phyloP scores from a whole-genome alignment of 257 asterid genomes.

The Euphrasia confusa region DNA sequence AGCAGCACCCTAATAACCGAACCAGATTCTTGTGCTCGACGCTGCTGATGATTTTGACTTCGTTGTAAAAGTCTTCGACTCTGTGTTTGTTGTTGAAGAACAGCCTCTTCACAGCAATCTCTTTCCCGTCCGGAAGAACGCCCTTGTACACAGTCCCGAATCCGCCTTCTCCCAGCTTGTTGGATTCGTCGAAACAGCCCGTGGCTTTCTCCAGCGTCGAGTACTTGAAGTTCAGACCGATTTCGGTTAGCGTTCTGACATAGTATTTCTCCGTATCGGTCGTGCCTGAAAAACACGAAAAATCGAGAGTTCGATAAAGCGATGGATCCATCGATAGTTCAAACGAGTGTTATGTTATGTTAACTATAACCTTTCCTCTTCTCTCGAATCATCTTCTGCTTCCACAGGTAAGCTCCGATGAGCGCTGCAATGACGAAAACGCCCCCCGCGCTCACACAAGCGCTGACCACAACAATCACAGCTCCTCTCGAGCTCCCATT shows the following conservation, averaged over 20 bases:
- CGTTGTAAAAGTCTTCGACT: conserved; percentile 76
- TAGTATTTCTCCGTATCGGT: conserved; percentile 50
- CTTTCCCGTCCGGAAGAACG: conserved; percentile 70
- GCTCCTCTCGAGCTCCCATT: conserved; percentile 48
- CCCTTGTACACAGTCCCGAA: conserved; percentile 89
- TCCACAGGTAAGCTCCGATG: conserved; percentile 50
- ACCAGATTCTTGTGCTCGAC: conserved; percentile 80
- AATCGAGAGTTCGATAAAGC: neutral
- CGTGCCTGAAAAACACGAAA: conserved; percentile 7
- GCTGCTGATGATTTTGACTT: conserved; percentile 72
- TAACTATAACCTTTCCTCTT: conserved; percentile 72
- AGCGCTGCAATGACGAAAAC: conserved; percentile 41
- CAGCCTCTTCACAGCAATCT: conserved; percentile 89
- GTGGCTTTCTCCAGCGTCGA: conserved; percentile 85
- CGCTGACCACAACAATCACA: conserved; percentile 33
- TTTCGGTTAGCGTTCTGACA: conserved; percentile 59
- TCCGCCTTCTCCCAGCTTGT: conserved; percentile 91
- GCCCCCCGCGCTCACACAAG: conserved; percentile 42
- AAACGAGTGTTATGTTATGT: no score
- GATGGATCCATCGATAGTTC: neutral
- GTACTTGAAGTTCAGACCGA: conserved; percentile 84
- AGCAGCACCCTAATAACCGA: conserved; percentile 78
- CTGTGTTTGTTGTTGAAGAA: conserved; percentile 73
- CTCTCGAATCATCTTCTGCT: conserved; percentile 40
- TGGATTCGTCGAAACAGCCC: conserved; percentile 50